phyloP scores from a whole-genome alignment of 441 rosid species.

The Croton setiger region DNA sequence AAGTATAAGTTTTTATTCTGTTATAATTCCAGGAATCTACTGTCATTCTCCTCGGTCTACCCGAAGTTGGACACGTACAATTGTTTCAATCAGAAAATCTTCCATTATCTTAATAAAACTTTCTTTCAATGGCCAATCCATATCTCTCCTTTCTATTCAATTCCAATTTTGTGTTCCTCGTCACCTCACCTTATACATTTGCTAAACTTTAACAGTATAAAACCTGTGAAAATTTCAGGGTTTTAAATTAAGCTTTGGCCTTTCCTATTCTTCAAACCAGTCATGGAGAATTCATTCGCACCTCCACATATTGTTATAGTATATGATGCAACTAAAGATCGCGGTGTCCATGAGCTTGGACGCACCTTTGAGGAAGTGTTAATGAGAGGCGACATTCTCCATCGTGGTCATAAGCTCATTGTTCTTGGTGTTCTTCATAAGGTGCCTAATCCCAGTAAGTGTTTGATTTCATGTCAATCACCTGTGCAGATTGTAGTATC shows the following conservation, averaged over 20 bases:
- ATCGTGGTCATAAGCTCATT: slow-evolving; percentile 40
- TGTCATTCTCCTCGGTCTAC: neutral
- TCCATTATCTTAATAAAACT: neutral
- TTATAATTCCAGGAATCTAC: slow-evolving; percentile 9
- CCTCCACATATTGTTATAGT: slow-evolving; percentile 39
- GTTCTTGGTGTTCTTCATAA: slow-evolving; percentile 52
- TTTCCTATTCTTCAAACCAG: too few species aligned
- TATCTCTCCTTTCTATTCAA: slow-evolving; percentile 1
- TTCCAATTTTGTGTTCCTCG: neutral
- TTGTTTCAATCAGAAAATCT: neutral
- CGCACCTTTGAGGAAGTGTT: slow-evolving; percentile 28
- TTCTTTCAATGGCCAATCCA: slow-evolving; percentile 28
- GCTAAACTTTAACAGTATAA: neutral
- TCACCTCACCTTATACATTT: neutral
- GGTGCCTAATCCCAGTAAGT: slow-evolving; percentile 52
- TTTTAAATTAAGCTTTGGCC: too few species aligned
- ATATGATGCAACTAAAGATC: slow-evolving; percentile 54
- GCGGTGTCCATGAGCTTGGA: slow-evolving; percentile 36
- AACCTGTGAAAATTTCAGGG: neutral
- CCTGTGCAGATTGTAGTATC: neutral
- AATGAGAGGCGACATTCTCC: slow-evolving; percentile 47
- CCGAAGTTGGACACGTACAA: too few species aligned
- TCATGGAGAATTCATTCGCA: slow-evolving; percentile 37
- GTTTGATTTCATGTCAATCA: neutral
- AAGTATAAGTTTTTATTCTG: slow-evolving; percentile 29